phyloP scores from a whole-genome alignment of 2,329 filamentous ascomycete genomes.

The Hypoxylon sp. region DNA sequence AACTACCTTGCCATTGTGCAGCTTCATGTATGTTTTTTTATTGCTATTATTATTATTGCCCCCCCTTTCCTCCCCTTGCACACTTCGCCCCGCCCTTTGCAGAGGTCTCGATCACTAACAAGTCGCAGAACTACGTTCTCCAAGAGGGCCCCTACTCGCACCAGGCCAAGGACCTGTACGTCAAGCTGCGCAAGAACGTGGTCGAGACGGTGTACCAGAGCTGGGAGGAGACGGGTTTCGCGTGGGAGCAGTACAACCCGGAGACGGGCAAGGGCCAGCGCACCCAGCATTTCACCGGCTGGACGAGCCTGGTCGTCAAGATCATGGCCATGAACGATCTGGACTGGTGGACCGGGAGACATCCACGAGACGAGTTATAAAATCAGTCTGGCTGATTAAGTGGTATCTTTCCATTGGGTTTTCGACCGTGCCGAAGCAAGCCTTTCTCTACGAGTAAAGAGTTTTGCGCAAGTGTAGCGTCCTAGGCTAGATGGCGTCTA shows the following conservation, averaged over 20 bases:
- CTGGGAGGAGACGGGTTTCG: conserved; percentile 93
- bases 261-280: conserved; percentile 93
- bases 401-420: neutral
- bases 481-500: neutral
- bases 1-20: conserved; percentile 88
- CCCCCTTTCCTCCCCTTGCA: conserved; percentile 1
- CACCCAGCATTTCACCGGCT: conserved; percentile 97
- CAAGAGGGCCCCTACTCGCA: conserved; percentile 72
- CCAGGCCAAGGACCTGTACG: conserved; percentile 78
- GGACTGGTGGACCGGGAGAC: conserved; percentile 38
- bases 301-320: conserved; percentile 98
- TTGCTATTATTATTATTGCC: too few species aligned
- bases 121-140: conserved; percentile 67
- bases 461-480: neutral
- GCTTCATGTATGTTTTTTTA: conserved; percentile 75
- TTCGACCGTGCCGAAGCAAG: neutral
- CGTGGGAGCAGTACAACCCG: conserved; percentile 98
- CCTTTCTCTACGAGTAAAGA: neutral
- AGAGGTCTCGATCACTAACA: conserved; percentile 18
- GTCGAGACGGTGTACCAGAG: conserved; percentile 87
- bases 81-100: neutral
- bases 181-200: conserved; percentile 78
- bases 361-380: conserved; percentile 59
- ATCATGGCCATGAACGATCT: conserved; percentile 94
- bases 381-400: neutral